These are phyloP conservation scores for Mytilinidion resinicola DNA, from an alignment of 495 filamentous ascomycete species.

Conservation along the genomic window DNA sequence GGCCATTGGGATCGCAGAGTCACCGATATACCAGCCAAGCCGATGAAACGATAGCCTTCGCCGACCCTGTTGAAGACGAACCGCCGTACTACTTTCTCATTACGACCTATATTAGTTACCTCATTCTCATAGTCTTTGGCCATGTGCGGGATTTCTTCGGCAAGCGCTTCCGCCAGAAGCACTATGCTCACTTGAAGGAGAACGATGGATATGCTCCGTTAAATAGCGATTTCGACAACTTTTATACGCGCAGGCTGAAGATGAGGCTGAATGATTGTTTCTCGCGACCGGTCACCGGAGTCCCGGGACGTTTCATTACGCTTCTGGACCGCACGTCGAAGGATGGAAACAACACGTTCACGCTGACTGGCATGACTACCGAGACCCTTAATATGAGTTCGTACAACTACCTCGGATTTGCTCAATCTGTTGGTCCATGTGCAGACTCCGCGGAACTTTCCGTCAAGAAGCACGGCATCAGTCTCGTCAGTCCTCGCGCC, in stretches of 20 bases:
- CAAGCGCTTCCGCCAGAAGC: slow-evolving; percentile 78
- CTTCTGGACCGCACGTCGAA: slow-evolving; percentile 80
- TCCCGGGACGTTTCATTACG: slow-evolving; percentile 89
- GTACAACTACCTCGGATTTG: slow-evolving; percentile 98
- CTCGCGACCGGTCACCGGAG: slow-evolving; percentile 81
- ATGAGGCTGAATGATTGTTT: slow-evolving; percentile 96
- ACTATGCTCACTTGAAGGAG: slow-evolving; percentile 76
- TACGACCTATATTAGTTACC: slow-evolving; percentile 94
- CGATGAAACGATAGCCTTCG: slow-evolving; percentile 61
- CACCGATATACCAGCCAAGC: slow-evolving; percentile 86
- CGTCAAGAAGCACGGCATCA: slow-evolving; percentile 78
- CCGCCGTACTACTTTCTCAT: slow-evolving; percentile 94
- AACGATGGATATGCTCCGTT: slow-evolving; percentile 90
- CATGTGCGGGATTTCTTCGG: slow-evolving; percentile 97
- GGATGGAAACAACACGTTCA: slow-evolving; percentile 83
- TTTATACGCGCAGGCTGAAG: slow-evolving; percentile 90
- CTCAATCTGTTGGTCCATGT: slow-evolving; percentile 94
- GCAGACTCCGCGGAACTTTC: slow-evolving; percentile 86
- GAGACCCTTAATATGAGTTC: slow-evolving; percentile 97
- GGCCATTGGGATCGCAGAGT: slow-evolving; percentile 67
- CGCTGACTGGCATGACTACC: slow-evolving; percentile 81
- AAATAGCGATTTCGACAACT: slow-evolving; percentile 98
- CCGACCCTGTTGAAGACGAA: slow-evolving; percentile 84
- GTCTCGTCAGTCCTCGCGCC: slow-evolving; percentile 67
- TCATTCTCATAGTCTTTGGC: slow-evolving; percentile 91